Percentiles rank a stretch among this genome's conserved stretches.
Evolutionary conservation across 257 asterid genomes (phyloP).

Genomic region (Solanum medicagineum): DNA sequence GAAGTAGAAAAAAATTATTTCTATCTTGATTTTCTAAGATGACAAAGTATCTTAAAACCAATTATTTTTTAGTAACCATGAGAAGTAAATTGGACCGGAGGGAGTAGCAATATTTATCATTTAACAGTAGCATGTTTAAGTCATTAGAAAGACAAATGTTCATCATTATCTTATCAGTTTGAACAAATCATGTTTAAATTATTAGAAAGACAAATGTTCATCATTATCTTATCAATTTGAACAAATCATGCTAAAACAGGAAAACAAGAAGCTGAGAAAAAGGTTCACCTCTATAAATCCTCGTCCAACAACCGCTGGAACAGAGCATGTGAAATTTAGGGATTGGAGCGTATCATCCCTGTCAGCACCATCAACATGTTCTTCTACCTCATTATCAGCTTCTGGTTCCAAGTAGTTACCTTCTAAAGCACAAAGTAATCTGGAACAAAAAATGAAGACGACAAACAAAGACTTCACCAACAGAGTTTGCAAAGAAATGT

Average conservation of each 20-base stretch:
- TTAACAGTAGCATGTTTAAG: not conserved
- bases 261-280: not conserved
- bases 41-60: not conserved
- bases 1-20: not conserved
- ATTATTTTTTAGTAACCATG: not conserved
- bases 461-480: not conserved
- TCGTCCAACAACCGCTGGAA: constrained; percentile 55
- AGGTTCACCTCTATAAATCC: constrained; percentile 62
- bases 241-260: not conserved
- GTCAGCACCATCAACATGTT: constrained; percentile 2
- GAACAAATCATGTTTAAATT: not conserved
- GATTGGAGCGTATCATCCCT: constrained; percentile 21
- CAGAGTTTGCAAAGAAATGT: not conserved
- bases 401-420: constrained; percentile 24
- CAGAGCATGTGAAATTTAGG: constrained; percentile 28
- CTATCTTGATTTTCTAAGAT: not conserved
- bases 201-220: not conserved
- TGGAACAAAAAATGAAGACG: constrained; percentile 2
- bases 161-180: not conserved
- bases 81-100: not conserved
- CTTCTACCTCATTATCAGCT: constrained; percentile 6
- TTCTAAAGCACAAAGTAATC: constrained; percentile 34
- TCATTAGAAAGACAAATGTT: not conserved
- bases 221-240: not conserved
- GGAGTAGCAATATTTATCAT: not conserved